Conservation (phyloP, 169 alveolate species). For the Theileria equi region DNA sequence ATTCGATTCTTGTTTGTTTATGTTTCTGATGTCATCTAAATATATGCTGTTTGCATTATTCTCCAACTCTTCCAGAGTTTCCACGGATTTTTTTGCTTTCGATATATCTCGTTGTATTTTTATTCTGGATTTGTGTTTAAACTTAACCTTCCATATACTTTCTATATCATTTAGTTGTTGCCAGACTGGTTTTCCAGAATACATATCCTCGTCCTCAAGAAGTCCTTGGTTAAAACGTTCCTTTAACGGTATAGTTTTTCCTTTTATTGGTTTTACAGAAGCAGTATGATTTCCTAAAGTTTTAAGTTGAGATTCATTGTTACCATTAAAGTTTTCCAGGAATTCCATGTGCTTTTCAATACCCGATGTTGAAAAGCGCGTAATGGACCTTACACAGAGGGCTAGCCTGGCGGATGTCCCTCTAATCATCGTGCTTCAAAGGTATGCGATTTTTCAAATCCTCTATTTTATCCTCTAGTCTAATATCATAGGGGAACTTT, state of each 20-base stretch:
- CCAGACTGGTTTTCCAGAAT: constrained; percentile 66
- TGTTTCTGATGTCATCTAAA: background rate
- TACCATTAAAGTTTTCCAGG: constrained; percentile 24
- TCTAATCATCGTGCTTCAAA: constrained; percentile 51
- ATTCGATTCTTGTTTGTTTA: background rate
- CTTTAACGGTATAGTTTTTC: constrained; percentile 2
- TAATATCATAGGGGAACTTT: constrained; percentile 76
- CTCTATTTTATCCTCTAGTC: constrained; percentile 75
- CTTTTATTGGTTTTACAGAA: background rate
- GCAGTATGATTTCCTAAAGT: constrained; percentile 5
- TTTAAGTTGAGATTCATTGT: no score
- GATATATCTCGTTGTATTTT: constrained; percentile 44
- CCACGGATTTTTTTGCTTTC: constrained; percentile 52
- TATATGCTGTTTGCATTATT: constrained; percentile 1
- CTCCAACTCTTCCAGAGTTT: constrained; percentile 46
- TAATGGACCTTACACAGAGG: no score
- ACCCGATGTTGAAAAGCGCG: constrained; percentile 1
- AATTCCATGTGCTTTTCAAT: constrained; percentile 43
- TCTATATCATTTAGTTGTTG: constrained; percentile 61
- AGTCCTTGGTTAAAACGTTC: constrained; percentile 17
- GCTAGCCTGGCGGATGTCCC: constrained; percentile 8
- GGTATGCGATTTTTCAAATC: constrained; percentile 70
- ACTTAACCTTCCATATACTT: constrained; percentile 54
- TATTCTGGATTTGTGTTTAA: constrained; percentile 31
- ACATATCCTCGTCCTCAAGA: constrained; percentile 49